Evolutionary conservation across 2,329 filamentous ascomycete genomes (phyloP), one percentile per base, ranked within the genome.

Genomic region (Fusarium sp.): DNA sequence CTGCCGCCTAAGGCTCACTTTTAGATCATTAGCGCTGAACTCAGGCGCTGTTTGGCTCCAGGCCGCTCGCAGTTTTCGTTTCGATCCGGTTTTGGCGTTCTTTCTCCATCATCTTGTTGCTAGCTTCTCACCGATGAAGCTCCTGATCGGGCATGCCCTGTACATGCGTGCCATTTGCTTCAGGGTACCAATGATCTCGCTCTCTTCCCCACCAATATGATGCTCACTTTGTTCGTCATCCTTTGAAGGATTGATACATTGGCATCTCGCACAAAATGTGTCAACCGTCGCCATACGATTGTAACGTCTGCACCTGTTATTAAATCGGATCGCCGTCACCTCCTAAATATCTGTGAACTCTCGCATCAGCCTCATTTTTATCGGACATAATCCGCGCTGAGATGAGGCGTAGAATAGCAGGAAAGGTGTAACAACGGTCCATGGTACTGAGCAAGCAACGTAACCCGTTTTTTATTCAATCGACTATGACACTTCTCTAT

Each of bases 61-160:
- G 50, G 41, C 60, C 68, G 70, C 64, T 69, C 65, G 56, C 57
- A 50, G 46, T 40, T 59, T 59, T 64, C 54, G 61, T 72, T 70
- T 75, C 74, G 67, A 30, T 75, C 67, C 73, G 73, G 70, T 75
- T 60, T 59, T 46, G 64, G 53, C 20, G 44, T 42, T 35, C 20
- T 60, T 64, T 64, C 69, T 70, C 70, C 54, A 35, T 73, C 57
- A 53, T 35, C 13, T 50, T 53, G 41, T 70, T 69, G 52, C 57
- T 64, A 45, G 53, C 62, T 70, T 58, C 70, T 75, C 70, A 71
- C 71, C 67, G 69, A 67, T 67, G 54, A 30, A 53, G 37, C 40
- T 49, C 27, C 41, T 60, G 33, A 54, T 42, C 58, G 38, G 53
- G 60, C 41, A 60, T 69, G 23, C 23, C 23, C 23, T 23, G 52